These are phyloP conservation scores for Kuraishia cidri DNA, from an alignment of 805 yeast species.

Conservation along the genomic window DNA sequence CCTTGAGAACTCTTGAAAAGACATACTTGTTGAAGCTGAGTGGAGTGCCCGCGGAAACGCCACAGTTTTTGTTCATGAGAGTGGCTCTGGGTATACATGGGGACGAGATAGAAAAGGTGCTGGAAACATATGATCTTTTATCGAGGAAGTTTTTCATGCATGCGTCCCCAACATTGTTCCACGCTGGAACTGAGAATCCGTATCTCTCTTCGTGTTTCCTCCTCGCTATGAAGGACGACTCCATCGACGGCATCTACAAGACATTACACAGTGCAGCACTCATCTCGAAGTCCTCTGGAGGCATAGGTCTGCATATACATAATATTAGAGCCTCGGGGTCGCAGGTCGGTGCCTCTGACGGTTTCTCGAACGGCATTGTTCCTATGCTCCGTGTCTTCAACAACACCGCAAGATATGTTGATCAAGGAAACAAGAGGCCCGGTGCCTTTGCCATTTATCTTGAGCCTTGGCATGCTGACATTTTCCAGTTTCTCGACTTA, in stretches of 20 bases:
- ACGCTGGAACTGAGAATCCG: slow-evolving; percentile 82
- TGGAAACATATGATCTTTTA: slow-evolving; percentile 85
- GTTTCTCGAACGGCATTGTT: slow-evolving; percentile 83
- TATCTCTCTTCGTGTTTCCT: slow-evolving; percentile 90
- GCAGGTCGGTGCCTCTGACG: slow-evolving; percentile 86
- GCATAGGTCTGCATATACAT: slow-evolving; percentile 85
- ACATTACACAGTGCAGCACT: slow-evolving; percentile 84
- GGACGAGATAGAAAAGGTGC: slow-evolving; percentile 47
- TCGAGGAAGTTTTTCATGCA: slow-evolving; percentile 83
- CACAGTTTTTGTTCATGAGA: slow-evolving; percentile 85
- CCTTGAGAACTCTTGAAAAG: slow-evolving; percentile 85
- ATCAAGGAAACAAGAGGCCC: slow-evolving; percentile 96
- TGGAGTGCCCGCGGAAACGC: slow-evolving; percentile 76
- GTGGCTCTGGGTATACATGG: slow-evolving; percentile 91
- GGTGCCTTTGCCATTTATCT: slow-evolving; percentile 93
- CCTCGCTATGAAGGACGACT: slow-evolving; percentile 87
- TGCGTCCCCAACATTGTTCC: slow-evolving; percentile 92
- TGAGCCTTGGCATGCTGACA: slow-evolving; percentile 96
- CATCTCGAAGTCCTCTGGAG: slow-evolving; percentile 93
- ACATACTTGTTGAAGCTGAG: slow-evolving; percentile 67
- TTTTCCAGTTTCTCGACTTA: slow-evolving; percentile 77
- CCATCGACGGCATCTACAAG: slow-evolving; percentile 90
- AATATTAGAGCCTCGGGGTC: slow-evolving; percentile 84
- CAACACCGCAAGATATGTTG: slow-evolving; percentile 94
- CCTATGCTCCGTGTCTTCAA: slow-evolving; percentile 97